Percentiles rank a stretch among this genome's conserved stretches.
Evolutionary conservation across 2,329 filamentous ascomycete species (phyloP).

Genomic region (Pseudogymnoascus sp.): DNA sequence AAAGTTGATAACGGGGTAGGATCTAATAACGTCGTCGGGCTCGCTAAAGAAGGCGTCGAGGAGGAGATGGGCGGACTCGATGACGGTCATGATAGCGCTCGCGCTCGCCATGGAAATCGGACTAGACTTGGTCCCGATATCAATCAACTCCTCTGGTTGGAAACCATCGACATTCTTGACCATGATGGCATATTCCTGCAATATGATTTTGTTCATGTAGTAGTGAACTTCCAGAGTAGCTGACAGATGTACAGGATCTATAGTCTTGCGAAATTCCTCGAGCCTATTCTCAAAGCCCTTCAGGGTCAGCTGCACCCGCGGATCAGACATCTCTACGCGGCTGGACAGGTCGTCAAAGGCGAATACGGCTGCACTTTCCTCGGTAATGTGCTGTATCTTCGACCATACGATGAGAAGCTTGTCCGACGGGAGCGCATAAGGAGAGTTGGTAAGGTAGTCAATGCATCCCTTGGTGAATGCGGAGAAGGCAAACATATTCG

Average conservation of each 20-base stretch:
- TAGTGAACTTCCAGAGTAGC: slow-evolving; percentile 31
- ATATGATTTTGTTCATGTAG: slow-evolving; percentile 42
- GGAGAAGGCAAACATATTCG: slow-evolving; percentile 33
- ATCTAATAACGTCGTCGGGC: slow-evolving; percentile 33
- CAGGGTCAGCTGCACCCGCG: slow-evolving; percentile 41
- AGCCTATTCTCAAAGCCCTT: slow-evolving; percentile 43
- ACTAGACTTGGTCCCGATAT: slow-evolving; percentile 18
- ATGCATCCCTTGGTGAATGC: slow-evolving; percentile 34
- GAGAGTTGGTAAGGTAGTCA: slow-evolving; percentile 28
- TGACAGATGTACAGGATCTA: slow-evolving; percentile 24
- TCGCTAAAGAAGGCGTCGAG: slow-evolving; percentile 40
- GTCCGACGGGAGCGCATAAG: slow-evolving; percentile 28
- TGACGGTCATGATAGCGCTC: slow-evolving; percentile 38
- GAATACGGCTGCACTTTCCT: slow-evolving; percentile 44
- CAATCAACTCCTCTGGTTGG: slow-evolving; percentile 16
- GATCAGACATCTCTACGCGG: slow-evolving; percentile 40
- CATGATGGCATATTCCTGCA: slow-evolving; percentile 48
- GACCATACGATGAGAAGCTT: slow-evolving; percentile 30
- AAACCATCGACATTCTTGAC: slow-evolving; percentile 45
- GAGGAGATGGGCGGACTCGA: slow-evolving; percentile 40
- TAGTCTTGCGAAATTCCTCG: slow-evolving; percentile 33
- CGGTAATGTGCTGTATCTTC: slow-evolving; percentile 36
- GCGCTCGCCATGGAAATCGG: slow-evolving; percentile 36
- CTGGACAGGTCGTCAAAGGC: slow-evolving; percentile 32
- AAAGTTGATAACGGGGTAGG: slow-evolving; percentile 39